Conservation (phyloP, 2,329 filamentous ascomycete genomes). For the Cladophialophora carrionii region DNA sequence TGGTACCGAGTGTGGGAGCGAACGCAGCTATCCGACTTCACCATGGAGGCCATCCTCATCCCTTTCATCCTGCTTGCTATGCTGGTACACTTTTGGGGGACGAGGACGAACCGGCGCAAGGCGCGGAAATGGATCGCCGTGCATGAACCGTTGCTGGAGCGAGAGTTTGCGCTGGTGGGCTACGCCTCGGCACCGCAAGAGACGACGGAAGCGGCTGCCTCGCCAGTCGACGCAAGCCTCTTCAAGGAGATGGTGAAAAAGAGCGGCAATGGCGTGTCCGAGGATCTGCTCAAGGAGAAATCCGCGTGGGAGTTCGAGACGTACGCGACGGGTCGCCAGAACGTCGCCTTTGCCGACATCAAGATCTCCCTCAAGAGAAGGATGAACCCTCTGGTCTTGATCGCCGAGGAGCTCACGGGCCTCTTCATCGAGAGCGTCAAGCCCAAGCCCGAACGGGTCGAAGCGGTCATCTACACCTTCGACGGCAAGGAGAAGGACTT, state of each 20-base stretch:
- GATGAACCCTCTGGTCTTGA: conserved; percentile 74
- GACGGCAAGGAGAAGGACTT: conserved; percentile 86
- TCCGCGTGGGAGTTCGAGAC: conserved; percentile 81
- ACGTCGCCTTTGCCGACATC: conserved; percentile 87
- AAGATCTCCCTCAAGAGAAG: conserved; percentile 80
- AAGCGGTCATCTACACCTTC: conserved; percentile 82
- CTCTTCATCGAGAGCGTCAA: conserved; percentile 80
- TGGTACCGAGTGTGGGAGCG: conserved; percentile 99
- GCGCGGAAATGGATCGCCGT: conserved; percentile 78
- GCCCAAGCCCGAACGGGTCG: conserved; percentile 70
- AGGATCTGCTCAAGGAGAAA: conserved; percentile 77
- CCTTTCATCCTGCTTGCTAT: conserved; percentile 74
- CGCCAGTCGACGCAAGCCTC: conserved; percentile 53
- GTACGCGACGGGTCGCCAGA: conserved; percentile 90
- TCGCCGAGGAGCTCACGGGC: conserved; percentile 69
- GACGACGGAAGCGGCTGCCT: conserved; percentile 39
- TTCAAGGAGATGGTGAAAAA: conserved; percentile 43
- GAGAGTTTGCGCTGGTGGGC: conserved; percentile 86
- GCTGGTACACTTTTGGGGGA: conserved; percentile 78
- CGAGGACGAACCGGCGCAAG: conserved; percentile 75
- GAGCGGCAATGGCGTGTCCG: conserved; percentile 48
- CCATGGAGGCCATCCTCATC: conserved; percentile 80
- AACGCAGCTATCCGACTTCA: conserved; percentile 80
- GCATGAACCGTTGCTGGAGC: conserved; percentile 70
- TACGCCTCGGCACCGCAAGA: conserved; percentile 63